These are phyloP conservation scores for Diaporthe humulicola DNA, from an alignment of 2,329 filamentous ascomycete species.

Conservation along the genomic window DNA sequence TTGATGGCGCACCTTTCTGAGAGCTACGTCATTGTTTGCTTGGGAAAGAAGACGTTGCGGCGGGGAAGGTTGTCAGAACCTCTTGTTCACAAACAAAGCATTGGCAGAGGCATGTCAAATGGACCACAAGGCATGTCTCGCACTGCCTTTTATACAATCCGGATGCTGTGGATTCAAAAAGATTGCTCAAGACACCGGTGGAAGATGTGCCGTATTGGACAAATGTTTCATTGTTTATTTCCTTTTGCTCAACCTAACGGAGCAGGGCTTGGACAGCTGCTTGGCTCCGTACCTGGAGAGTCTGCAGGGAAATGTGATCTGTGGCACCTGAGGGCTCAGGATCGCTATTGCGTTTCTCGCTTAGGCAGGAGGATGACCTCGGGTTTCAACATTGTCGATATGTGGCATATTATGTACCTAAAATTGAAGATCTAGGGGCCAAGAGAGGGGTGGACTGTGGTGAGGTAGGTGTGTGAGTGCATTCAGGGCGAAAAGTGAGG, in stretches of 20 bases:
- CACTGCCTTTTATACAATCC: background rate
- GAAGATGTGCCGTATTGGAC: background rate
- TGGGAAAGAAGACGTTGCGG: background rate
- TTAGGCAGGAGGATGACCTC: conserved; percentile 5
- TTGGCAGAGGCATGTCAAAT: background rate
- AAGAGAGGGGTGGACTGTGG: conserved; percentile 22
- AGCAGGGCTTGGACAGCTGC: background rate
- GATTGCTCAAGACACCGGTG: background rate
- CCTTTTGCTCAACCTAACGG: background rate
- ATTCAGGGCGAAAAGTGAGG: conserved; percentile 31
- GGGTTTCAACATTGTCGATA: conserved; percentile 6
- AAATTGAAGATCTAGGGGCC: conserved; percentile 18
- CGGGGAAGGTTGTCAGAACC: background rate
- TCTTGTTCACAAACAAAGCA: background rate
- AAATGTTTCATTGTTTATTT: background rate
- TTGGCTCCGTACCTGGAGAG: background rate
- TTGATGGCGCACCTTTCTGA: background rate
- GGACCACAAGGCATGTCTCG: background rate
- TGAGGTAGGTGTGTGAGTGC: conserved; percentile 17
- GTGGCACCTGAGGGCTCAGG: conserved; percentile 12
- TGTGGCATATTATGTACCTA: conserved; percentile 17
- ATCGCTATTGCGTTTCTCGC: conserved; percentile 14
- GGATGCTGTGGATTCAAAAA: background rate
- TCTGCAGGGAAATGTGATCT: conserved; percentile 17
- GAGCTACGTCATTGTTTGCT: background rate